These are phyloP conservation scores for Eruca vesicaria DNA, from an alignment of 441 rosid genomes.

Conservation along the genomic window DNA sequence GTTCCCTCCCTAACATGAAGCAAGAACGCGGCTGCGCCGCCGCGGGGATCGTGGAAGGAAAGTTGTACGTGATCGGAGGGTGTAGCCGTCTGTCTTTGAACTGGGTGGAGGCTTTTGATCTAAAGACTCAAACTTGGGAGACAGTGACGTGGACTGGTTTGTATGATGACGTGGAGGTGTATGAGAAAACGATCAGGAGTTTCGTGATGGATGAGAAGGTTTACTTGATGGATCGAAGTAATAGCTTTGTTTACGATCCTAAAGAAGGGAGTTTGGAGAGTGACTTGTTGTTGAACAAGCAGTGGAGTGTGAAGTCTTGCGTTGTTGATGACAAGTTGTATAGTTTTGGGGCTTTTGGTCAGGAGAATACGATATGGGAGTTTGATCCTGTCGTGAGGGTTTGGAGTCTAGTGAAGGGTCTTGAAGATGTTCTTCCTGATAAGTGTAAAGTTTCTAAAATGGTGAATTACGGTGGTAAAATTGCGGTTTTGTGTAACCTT, in stretches of 20 bases:
- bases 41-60: conserved; percentile 50
- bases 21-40: conserved; percentile 70
- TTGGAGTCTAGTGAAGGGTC: conserved; percentile 59
- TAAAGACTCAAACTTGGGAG: conserved; percentile 47
- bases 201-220: conserved; percentile 52
- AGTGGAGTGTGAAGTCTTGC: conserved; percentile 61
- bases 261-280: conserved; percentile 36
- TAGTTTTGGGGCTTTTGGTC: conserved; percentile 45
- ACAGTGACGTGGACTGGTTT: conserved; percentile 38
- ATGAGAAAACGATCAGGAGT: conserved; percentile 53
- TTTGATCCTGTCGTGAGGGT: conserved; percentile 41
- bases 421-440: conserved; percentile 45
- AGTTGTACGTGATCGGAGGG: conserved; percentile 73
- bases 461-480: conserved; percentile 48
- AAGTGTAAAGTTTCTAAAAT: conserved; percentile 60
- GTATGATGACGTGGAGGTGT: conserved; percentile 37
- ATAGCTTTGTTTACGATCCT: conserved; percentile 44
- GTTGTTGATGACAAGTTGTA: conserved; percentile 60
- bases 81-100: conserved; percentile 50
- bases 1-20: conserved; percentile 51
- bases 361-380: conserved; percentile 51
- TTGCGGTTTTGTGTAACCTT: neutral
- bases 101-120: conserved; percentile 76
- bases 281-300: conserved; percentile 43
- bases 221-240: conserved; percentile 67